Conservation (phyloP, 768 basidiomycete species). For the Leucocoprinus sp. region DNA sequence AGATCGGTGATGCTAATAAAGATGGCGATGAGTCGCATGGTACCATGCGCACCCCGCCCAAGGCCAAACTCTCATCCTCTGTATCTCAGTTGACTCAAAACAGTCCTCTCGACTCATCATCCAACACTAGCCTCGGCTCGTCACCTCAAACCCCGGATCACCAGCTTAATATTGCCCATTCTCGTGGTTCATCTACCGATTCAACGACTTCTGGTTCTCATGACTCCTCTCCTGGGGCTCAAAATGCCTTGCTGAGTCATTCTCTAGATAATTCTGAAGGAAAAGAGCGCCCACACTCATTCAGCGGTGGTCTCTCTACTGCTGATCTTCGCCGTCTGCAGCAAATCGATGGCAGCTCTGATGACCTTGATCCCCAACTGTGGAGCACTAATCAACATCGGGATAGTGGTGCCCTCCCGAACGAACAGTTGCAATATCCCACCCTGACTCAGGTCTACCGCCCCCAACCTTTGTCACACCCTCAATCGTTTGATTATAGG, state of each 20-base stretch:
- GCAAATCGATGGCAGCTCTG: slow-evolving; percentile 48
- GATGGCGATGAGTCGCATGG: slow-evolving; percentile 44
- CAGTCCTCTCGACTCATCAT: slow-evolving; percentile 68
- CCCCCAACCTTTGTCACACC: slow-evolving; percentile 44
- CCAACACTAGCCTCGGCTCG: slow-evolving; percentile 63
- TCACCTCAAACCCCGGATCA: slow-evolving; percentile 66
- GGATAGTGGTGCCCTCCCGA: slow-evolving; percentile 26
- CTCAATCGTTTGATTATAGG: slow-evolving; percentile 23
- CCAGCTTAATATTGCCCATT: slow-evolving; percentile 60
- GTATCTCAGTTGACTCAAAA: slow-evolving; percentile 53
- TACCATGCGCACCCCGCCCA: slow-evolving; percentile 62
- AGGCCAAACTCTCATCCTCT: slow-evolving; percentile 47
- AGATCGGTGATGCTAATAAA: slow-evolving; percentile 46
- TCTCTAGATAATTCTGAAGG: slow-evolving; percentile 43
- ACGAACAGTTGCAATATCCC: slow-evolving; percentile 52
- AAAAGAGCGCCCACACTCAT: slow-evolving; percentile 75
- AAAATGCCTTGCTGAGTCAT: slow-evolving; percentile 46
- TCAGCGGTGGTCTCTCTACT: slow-evolving; percentile 67
- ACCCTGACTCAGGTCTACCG: slow-evolving; percentile 57
- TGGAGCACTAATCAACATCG: slow-evolving; percentile 45
- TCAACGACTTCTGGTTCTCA: slow-evolving; percentile 55
- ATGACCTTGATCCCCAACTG: slow-evolving; percentile 38
- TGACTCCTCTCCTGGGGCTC: slow-evolving; percentile 36
- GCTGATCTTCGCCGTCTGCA: slow-evolving; percentile 72
- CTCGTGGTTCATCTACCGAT: slow-evolving; percentile 79